Base-by-base conservation (phyloP, 2,329 filamentous ascomycete genomes). In the Daldinia eschscholtzii region DNA sequence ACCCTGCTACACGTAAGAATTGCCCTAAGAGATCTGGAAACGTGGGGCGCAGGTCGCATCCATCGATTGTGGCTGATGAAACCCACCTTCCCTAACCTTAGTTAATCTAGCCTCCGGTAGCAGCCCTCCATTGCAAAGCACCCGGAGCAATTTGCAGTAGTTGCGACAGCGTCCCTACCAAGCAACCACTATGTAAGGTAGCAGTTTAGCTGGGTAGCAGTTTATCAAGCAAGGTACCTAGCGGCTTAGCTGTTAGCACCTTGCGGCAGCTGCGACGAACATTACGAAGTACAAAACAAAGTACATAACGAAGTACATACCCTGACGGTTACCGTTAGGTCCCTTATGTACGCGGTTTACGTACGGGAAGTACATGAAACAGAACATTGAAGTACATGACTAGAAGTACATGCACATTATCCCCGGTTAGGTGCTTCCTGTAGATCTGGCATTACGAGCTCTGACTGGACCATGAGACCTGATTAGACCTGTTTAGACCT, bases 61-160 rank as follows among this genome's bases (percentile, higher is more conserved):
- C 30, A 55, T 55, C 50, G n/a, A 50, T 67, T 67, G 65, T 67
- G 65, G 65, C 65, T 68, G 65, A 67, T 52, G 60, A n/a, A 41
- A 28, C 12, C 55, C 26, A 42, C 33, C 57, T 59, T n/a, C 41
- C 28, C 42, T 33, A 37, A 55, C 50, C 50, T 55, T 7, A 30
- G 26, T 28, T 50, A 28, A 28, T 30, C 46, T 50, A 50, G 23
- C 46, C 15, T 50, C 46, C 28, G 28, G 46, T 52, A 30, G 46
- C 23, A 55, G 30, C 12, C 10, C 35, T 13, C 35, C 35, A 33
- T n/a, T 23, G 20, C 20, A 23, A 23, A 23, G 20, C 20, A 23
- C 20, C 20, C 20, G 20, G 20, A 23, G 20, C 20, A 23, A 23
- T 2, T n/a, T n/a, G 28, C n/a, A 52, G 15, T 12, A 50, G 12